Percentiles rank a stretch among this genome's conserved stretches.
Conservation (phyloP, 2,329 filamentous ascomycete genomes). For the Clonostachys solani region DNA sequence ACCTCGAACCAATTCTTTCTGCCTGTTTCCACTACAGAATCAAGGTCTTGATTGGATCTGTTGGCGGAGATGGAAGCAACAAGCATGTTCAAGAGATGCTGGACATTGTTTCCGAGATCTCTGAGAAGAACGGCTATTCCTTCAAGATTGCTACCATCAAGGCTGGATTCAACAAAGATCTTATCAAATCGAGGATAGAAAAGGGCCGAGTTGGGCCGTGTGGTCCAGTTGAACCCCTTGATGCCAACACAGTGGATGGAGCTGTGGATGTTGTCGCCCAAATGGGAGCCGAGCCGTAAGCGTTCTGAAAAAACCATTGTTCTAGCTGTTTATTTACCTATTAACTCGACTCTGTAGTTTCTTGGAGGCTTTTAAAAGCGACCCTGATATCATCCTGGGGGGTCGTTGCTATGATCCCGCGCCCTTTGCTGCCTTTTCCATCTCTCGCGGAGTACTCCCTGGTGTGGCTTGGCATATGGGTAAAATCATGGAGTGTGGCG, state of each 20-base stretch:
- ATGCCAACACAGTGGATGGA: conserved; percentile 10
- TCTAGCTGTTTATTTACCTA: conserved; percentile 6
- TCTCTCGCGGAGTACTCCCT: conserved; percentile 17
- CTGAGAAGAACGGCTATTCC: conserved; percentile 13
- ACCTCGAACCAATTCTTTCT: conserved; percentile 22
- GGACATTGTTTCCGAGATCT: conserved; percentile 27
- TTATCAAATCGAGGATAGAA: conserved; percentile 18
- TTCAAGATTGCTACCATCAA: conserved; percentile 25
- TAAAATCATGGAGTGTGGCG: conserved; percentile 49
- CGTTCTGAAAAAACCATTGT: background rate
- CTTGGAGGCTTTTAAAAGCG: conserved; percentile 8
- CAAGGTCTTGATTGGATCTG: conserved; percentile 25
- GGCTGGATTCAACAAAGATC: conserved; percentile 19
- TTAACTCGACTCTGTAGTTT: too few species aligned
- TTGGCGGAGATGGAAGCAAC: conserved; percentile 30
- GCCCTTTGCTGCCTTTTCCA: conserved; percentile 30
- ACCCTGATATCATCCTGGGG: conserved; percentile 21
- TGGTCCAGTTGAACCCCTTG: conserved; percentile 23
- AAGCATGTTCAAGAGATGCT: conserved; percentile 31
- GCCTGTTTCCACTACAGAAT: conserved; percentile 13
- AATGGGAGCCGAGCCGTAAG: conserved; percentile 14
- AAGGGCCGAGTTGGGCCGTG: conserved; percentile 17
- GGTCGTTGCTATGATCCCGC: conserved; percentile 31
- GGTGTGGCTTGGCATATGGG: conserved; percentile 44
- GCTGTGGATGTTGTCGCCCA: conserved; percentile 13